Percentiles rank a stretch among this genome's conserved stretches.
phyloP scores from a whole-genome alignment of 1,284 basidiomycete genomes.

The Cryptococcus hybrid region DNA sequence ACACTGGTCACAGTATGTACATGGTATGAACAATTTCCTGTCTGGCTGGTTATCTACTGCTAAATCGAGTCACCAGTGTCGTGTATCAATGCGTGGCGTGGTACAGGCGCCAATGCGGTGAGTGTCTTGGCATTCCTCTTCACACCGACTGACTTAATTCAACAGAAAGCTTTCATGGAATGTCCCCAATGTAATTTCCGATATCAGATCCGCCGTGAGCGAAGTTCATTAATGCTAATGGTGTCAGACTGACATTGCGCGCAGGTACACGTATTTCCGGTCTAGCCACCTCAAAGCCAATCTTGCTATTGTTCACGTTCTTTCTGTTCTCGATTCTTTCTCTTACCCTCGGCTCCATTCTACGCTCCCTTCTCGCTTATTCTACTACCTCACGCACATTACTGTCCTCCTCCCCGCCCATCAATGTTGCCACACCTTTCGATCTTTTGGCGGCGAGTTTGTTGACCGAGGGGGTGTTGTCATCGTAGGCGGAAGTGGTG shows the following conservation, averaged over 20 bases:
- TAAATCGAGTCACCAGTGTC: constrained; percentile 21
- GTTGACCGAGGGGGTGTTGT: constrained; percentile 20
- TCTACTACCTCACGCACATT: constrained; percentile 4
- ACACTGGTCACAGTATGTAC: constrained; percentile 30
- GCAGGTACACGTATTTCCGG: constrained; percentile 41
- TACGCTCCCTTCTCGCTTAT: constrained; percentile 9
- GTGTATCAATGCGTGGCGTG: constrained; percentile 49
- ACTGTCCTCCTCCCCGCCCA: constrained; percentile 7
- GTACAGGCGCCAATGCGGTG: constrained; percentile 42
- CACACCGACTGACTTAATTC: neutral
- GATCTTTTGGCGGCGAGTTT: constrained; percentile 13
- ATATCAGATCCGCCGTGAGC: constrained; percentile 39
- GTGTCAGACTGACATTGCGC: neutral
- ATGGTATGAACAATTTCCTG: constrained; percentile 20
- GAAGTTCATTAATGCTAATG: neutral
- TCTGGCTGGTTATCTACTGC: neutral
- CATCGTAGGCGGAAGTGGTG: constrained; percentile 25
- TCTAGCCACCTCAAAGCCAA: constrained; percentile 40
- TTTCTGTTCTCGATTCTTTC: constrained; percentile 34
- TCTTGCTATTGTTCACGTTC: constrained; percentile 36
- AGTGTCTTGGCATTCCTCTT: constrained; percentile 12
- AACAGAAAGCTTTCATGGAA: constrained; percentile 44
- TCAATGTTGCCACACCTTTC: neutral
- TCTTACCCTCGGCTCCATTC: constrained; percentile 32
- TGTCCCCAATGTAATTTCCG: constrained; percentile 48